These are phyloP conservation scores for Trypanosoma grayi DNA, from an alignment of 208 protist species.

Conservation along the genomic window DNA sequence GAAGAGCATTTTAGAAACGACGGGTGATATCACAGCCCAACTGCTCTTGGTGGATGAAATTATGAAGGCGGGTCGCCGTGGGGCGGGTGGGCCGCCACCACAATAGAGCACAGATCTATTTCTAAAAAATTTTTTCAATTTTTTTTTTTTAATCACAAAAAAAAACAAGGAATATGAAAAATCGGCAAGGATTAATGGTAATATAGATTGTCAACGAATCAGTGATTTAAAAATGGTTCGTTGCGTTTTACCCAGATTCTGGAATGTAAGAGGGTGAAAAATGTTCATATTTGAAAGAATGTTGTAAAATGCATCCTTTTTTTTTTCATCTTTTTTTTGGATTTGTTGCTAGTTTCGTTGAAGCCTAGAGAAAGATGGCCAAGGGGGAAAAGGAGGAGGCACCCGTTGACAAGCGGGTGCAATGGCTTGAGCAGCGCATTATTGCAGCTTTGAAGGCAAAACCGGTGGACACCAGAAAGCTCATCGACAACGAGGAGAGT, in stretches of 20 bases:
- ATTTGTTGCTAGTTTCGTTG: too few relatives aligned
- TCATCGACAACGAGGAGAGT: conserved; percentile 91
- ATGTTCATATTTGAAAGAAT: too few relatives aligned
- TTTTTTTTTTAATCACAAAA: conserved; percentile 17
- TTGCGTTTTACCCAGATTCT: too few relatives aligned
- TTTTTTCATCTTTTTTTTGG: conserved; percentile 3
- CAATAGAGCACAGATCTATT: conserved; percentile 22
- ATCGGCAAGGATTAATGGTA: too few relatives aligned
- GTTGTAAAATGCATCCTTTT: too few relatives aligned
- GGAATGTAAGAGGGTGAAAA: too few relatives aligned
- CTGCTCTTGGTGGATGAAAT: conserved; percentile 99
- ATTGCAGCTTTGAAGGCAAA: conserved; percentile 84
- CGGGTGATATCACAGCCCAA: conserved; percentile 96
- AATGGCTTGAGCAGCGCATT: conserved; percentile 91
- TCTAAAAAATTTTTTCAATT: background rate
- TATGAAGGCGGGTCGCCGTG: conserved; percentile 96
- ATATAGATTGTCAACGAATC: too few relatives aligned
- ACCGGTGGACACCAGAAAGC: conserved; percentile 89
- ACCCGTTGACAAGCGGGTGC: conserved; percentile 87
- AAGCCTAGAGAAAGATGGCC: conserved; percentile 53
- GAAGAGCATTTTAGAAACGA: conserved; percentile 95
- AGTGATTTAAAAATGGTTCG: too few relatives aligned
- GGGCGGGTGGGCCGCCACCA: conserved; percentile 48
- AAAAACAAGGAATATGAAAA: too few relatives aligned
- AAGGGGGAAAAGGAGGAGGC: conserved; percentile 91